Percentiles rank a stretch among this genome's conserved stretches.
phyloP scores from a whole-genome alignment of 208 protist species.

The Herpetomonas tarakana region DNA sequence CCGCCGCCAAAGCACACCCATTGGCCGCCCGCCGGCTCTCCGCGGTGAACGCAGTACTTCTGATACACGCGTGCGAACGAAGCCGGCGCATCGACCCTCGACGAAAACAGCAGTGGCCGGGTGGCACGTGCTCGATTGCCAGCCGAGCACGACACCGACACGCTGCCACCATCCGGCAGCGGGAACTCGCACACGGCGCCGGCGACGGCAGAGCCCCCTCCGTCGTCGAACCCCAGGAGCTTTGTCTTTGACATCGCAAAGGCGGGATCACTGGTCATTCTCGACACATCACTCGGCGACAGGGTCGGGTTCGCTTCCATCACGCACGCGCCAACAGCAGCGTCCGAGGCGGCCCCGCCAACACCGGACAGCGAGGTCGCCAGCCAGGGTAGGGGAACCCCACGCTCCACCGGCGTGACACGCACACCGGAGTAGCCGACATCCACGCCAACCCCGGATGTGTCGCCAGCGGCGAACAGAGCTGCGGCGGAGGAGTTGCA shows the following conservation, averaged over 20 bases:
- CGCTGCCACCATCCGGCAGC: constrained; percentile 28
- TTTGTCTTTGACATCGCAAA: not conserved
- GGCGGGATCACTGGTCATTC: not conserved
- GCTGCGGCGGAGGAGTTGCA: constrained; percentile 45
- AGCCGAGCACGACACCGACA: not conserved
- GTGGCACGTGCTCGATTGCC: not conserved
- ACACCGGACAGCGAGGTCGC: constrained; percentile 21
- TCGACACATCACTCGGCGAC: too few relatives aligned
- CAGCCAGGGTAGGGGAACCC: constrained; percentile 26
- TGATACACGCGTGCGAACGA: constrained; percentile 24
- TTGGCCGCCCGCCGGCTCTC: too few relatives aligned
- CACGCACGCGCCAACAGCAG: constrained; percentile 20
- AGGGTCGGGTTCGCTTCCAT: not conserved
- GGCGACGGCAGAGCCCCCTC: not conserved
- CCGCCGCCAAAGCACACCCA: constrained; percentile 48
- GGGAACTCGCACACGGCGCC: not conserved
- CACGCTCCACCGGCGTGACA: constrained; percentile 46
- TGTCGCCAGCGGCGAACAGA: constrained; percentile 65
- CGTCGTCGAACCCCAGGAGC: too few relatives aligned
- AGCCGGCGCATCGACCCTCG: constrained; percentile 22
- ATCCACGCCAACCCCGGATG: constrained; percentile 65
- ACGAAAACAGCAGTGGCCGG: constrained; percentile 23
- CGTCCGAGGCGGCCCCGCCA: constrained; percentile 40
- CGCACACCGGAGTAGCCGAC: constrained; percentile 64
- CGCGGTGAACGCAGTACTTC: constrained; percentile 20